Evolutionary conservation across 2,329 filamentous ascomycete genomes (phyloP), one percentile per base, ranked within the genome.

Genomic region (Fusarium sp.): DNA sequence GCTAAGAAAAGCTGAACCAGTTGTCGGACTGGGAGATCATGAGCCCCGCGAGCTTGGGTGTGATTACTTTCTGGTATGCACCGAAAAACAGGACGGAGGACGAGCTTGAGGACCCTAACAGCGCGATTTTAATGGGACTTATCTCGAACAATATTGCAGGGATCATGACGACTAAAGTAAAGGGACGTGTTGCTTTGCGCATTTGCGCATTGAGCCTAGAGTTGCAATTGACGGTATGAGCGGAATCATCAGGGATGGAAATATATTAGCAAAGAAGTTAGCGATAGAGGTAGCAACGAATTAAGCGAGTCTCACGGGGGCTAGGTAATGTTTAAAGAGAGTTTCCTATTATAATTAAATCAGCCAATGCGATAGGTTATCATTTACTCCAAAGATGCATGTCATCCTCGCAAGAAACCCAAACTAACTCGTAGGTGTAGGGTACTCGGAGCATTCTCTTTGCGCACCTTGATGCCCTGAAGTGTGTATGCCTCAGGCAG

Each of bases 11-110:
- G 20, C 29, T 79, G 13, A 31, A 66, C 5, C 60, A 47, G 31
- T 16, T 77, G 14, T 24, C 59, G 1, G 52, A 74, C 11, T 79
- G 77, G 77, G 70, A 78, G 35, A 74, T 79, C 24, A 66, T 71
- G 4, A 78, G 76, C 8, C 24, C 71, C 27, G 77, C 77, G 0
- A 77, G 70, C 16, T 11, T 79, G 14, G 72, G 65, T 0, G 27
- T 29, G 5, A 18, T 79, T 5, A 78, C 74, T 3, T 79, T 79
- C 2, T 67, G 77, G 0, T 79, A 75, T 45, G 70, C 69, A 3
- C 66, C 61, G 1, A 14, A 31, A 5, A 62, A 34, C 0, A 20
- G 57, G 13, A 2, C 67, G 0, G 70, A 73, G 1, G 11, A 56
- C 6, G 38, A 57, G 20, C 38, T 59, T 37, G 65, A 74, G 34